Evolutionary conservation across 78 protist genomes (phyloP).

Genomic region (Chrysochromulina parva): DNA sequence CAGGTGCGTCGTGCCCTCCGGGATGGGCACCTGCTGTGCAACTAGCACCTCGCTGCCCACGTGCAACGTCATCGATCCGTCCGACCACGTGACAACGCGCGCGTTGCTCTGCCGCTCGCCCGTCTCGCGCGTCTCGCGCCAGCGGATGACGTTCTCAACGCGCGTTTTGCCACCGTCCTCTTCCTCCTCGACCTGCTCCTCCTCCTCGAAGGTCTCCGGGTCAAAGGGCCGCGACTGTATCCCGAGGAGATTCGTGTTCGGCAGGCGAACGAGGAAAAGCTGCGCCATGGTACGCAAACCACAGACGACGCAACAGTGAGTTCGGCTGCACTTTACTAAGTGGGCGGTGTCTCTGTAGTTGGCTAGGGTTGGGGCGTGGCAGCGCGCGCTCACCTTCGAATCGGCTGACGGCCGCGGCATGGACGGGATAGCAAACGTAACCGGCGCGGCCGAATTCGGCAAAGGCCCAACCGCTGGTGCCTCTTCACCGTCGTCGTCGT

Average conservation of each 20-base stretch:
- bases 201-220: neutral
- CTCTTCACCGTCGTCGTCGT: neutral
- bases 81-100: neutral
- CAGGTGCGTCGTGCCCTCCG: neutral
- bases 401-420: neutral
- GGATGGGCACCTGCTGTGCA: neutral
- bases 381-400: neutral
- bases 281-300: neutral
- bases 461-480: neutral
- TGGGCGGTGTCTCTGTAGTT: too few relatives aligned
- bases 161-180: too few relatives aligned
- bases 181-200: neutral
- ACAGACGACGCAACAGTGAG: neutral
- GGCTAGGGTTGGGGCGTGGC: neutral
- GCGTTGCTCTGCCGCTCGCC: neutral
- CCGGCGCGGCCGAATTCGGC: neutral
- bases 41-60: neutral
- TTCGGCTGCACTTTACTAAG: neutral
- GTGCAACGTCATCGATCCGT: conserved; percentile 9
- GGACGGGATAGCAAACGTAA: neutral
- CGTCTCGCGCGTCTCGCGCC: neutral
- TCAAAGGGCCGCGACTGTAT: conserved; percentile 20
- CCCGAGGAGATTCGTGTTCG: neutral
- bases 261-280: neutral
- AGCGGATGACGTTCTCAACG: neutral